Conservation (phyloP, 1,284 basidiomycete species). For the Cutaneotrichosporon sp. region DNA sequence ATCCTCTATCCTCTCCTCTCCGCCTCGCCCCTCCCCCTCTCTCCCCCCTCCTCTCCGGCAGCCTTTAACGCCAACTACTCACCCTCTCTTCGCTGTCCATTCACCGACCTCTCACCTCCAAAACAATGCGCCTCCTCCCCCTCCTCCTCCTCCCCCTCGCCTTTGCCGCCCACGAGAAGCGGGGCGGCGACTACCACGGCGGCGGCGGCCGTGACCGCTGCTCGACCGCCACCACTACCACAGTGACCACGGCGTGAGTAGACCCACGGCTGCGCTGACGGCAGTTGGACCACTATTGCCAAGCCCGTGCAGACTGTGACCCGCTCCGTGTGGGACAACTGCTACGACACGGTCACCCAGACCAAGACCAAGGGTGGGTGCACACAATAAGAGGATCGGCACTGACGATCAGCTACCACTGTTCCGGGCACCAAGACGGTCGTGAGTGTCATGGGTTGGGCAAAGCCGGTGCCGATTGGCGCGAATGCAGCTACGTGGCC, state of each 20-base stretch:
- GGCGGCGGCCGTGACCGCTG: background rate
- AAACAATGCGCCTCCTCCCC: background rate
- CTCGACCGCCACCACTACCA: background rate
- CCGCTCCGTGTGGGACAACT: no score
- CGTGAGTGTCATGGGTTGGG: no score
- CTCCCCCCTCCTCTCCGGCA: background rate
- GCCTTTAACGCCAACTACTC: background rate
- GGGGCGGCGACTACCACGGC: background rate
- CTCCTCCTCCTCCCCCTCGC: constrained; percentile 1
- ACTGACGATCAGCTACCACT: background rate
- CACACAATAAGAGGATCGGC: no score
- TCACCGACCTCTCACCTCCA: no score
- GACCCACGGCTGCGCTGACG: no score
- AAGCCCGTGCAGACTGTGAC: background rate
- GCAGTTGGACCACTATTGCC: background rate
- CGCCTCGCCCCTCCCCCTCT: background rate
- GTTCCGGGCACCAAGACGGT: background rate
- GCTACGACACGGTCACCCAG: background rate
- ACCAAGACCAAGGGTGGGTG: background rate
- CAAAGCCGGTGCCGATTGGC: no score
- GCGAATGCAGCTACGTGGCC: no score
- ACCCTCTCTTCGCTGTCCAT: background rate
- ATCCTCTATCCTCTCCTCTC: background rate
- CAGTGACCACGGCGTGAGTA: background rate
- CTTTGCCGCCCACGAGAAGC: background rate